Conservation (phyloP, 73 alveolate species). For the Breviolum minutum region DNA sequence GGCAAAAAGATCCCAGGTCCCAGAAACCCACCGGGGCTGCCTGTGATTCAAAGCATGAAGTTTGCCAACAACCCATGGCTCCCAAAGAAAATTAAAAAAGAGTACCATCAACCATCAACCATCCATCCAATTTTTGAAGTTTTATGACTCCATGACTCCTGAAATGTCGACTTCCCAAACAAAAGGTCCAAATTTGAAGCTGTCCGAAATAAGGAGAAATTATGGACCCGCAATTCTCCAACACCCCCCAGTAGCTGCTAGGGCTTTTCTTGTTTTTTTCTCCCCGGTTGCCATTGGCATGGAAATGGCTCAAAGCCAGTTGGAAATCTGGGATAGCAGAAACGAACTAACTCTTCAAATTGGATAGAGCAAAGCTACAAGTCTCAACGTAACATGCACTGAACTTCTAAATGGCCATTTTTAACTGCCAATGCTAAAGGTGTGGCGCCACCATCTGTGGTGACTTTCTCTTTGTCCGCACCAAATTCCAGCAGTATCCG, state of each 20-base stretch:
- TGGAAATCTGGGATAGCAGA: background rate
- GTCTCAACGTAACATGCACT: conserved; percentile 13
- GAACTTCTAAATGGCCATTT: conserved; percentile 30
- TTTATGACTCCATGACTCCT: no score
- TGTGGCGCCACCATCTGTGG: background rate
- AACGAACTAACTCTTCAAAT: background rate
- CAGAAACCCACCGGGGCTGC: background rate
- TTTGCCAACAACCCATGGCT: no score
- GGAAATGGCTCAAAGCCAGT: background rate
- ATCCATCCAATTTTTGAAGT: no score
- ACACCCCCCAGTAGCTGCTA: background rate
- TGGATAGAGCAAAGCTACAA: background rate
- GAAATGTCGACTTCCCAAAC: no score
- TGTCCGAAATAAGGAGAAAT: no score
- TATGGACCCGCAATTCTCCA: no score
- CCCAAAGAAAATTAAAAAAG: no score
- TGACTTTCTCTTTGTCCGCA: background rate
- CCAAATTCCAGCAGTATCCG: background rate
- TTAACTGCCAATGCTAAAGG: background rate
- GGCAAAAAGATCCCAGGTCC: no score
- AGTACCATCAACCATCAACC: no score
- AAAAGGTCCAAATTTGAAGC: no score
- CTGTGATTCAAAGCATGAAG: no score
- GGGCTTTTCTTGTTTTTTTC: background rate
- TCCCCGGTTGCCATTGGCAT: conserved; percentile 7